Percentiles rank a stretch among this genome's conserved stretches.
Evolutionary conservation across 805 yeast species (phyloP).

Genomic region (Pichia paraexigua): DNA sequence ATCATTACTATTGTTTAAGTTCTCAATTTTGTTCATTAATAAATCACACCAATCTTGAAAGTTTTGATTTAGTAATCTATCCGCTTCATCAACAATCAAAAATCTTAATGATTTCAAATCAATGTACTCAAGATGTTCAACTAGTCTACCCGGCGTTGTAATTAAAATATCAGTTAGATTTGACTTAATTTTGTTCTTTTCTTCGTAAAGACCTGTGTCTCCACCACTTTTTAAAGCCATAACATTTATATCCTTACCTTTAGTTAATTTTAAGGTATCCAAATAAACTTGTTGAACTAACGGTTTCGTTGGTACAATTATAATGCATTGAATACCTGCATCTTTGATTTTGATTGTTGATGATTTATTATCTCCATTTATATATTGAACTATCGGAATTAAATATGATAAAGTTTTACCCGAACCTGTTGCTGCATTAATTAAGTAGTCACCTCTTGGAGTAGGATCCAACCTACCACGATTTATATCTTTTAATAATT

Average conservation of each 20-base stretch:
- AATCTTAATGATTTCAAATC: slow-evolving; percentile 48
- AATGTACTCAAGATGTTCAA: slow-evolving; percentile 52
- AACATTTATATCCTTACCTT: slow-evolving; percentile 60
- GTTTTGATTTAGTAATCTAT: slow-evolving; percentile 72
- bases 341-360: slow-evolving; percentile 4
- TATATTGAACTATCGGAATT: slow-evolving; percentile 70
- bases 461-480: slow-evolving; percentile 38
- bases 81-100: slow-evolving; percentile 76
- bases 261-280: slow-evolving; percentile 50
- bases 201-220: slow-evolving; percentile 48
- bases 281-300: slow-evolving; percentile 72
- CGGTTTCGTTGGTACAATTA: slow-evolving; percentile 87
- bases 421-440: slow-evolving; percentile 92
- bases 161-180: slow-evolving; percentile 56
- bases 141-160: slow-evolving; percentile 73
- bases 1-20: slow-evolving; percentile 25
- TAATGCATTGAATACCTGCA: slow-evolving; percentile 65
- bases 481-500: slow-evolving; percentile 36
- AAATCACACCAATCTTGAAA: slow-evolving; percentile 87
- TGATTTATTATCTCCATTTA: slow-evolving; percentile 28
- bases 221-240: slow-evolving; percentile 47
- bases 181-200: slow-evolving; percentile 41
- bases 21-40: slow-evolving; percentile 34
- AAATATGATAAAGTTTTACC: slow-evolving; percentile 91
- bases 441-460: slow-evolving; percentile 67